Conservation (phyloP, 2,329 filamentous ascomycete species). For the Aspergillus tubingensis region DNA sequence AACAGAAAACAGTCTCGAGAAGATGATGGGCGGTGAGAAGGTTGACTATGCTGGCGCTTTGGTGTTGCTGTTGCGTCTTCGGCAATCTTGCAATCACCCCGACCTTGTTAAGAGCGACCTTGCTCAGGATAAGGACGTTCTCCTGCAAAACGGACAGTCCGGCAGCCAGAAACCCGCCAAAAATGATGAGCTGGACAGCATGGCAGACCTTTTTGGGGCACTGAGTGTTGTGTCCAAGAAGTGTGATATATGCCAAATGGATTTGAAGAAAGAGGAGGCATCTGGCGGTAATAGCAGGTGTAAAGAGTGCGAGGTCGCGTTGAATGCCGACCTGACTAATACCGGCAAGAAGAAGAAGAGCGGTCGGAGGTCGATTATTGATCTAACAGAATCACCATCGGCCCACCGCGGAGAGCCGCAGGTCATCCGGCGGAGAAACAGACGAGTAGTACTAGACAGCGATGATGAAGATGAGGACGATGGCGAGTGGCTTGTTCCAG, state of each 20-base stretch:
- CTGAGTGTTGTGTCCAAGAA: conserved; percentile 75
- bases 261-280: conserved; percentile 61
- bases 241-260: conserved; percentile 79
- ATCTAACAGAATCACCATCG: conserved; percentile 31
- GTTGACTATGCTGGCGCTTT: conserved; percentile 92
- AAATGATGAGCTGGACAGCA: conserved; percentile 71
- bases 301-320: conserved; percentile 71
- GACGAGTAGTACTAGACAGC: conserved; percentile 53
- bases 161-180: conserved; percentile 54
- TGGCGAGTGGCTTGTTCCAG: conserved; percentile 77
- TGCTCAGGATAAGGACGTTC: conserved; percentile 81
- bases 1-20: conserved; percentile 81
- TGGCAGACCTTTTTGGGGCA: conserved; percentile 83
- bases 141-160: conserved; percentile 63
- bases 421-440: conserved; percentile 38
- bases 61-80: conserved; percentile 82
- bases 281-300: conserved; percentile 62
- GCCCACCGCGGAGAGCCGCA: conserved; percentile 21
- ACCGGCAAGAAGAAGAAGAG: conserved; percentile 50
- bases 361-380: conserved; percentile 40
- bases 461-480: conserved; percentile 65
- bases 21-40: conserved; percentile 79
- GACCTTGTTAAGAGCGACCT: conserved; percentile 83
- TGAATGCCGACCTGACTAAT: conserved; percentile 59
- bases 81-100: conserved; percentile 94